Evolutionary conservation across 495 filamentous ascomycete genomes (phyloP).

Genomic region (Aspergillus sparsus): DNA sequence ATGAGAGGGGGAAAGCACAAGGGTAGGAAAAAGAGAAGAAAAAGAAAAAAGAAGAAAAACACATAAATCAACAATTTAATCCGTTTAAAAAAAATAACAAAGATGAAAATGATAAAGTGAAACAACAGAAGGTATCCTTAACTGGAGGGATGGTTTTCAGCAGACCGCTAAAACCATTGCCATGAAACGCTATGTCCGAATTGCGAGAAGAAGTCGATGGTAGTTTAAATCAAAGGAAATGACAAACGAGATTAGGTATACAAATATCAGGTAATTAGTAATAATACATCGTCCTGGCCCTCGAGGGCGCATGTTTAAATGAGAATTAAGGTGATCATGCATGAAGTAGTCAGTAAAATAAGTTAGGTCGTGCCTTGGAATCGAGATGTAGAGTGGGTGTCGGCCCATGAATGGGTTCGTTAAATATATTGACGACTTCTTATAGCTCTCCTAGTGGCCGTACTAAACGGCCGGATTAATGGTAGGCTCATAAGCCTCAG

Average conservation of each 20-base stretch:
- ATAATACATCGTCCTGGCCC: slow-evolving; percentile 22
- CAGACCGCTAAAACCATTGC: too few species aligned
- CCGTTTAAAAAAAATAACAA: slow-evolving; percentile 6
- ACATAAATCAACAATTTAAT: slow-evolving; percentile 1
- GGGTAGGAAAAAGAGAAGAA: slow-evolving; percentile 5
- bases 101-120: not conserved
- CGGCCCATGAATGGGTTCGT: not conserved
- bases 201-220: not conserved
- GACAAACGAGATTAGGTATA: slow-evolving; percentile 8
- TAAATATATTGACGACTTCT: too few species aligned
- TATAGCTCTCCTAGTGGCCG: too few species aligned
- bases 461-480: too few species aligned
- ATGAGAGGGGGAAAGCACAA: not conserved
- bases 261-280: slow-evolving; percentile 16
- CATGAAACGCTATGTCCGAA: too few species aligned
- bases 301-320: slow-evolving; percentile 7
- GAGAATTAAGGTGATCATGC: slow-evolving; percentile 17
- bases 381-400: not conserved
- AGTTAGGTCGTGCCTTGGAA: not conserved
- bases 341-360: not conserved
- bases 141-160: too few species aligned
- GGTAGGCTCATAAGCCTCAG: too few species aligned
- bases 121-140: too few species aligned
- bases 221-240: not conserved
- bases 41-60: slow-evolving; percentile 3